phyloP scores from a whole-genome alignment of 2,329 filamentous ascomycete species.

The Xylaria sp. region DNA sequence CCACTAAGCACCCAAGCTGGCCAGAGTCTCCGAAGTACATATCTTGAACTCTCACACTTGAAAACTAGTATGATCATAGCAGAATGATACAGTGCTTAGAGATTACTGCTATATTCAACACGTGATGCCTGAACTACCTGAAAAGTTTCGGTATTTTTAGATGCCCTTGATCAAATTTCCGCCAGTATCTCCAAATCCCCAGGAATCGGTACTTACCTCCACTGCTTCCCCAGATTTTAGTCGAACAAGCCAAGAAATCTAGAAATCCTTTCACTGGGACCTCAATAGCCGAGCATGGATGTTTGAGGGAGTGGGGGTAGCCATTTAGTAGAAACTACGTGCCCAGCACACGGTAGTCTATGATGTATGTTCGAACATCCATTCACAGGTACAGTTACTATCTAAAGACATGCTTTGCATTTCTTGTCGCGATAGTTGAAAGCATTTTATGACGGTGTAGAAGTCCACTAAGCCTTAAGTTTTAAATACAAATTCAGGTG shows the following conservation, averaged over 20 bases:
- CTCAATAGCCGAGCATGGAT: not conserved
- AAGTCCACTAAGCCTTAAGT: not conserved
- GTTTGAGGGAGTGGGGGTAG: conserved; percentile 12
- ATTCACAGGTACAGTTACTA: no score
- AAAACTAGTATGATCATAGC: not conserved
- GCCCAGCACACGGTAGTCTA: no score
- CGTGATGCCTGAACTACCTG: not conserved
- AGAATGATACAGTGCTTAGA: not conserved
- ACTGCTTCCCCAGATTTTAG: conserved; percentile 29
- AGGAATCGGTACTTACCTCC: conserved; percentile 1
- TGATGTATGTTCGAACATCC: no score
- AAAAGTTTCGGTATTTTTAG: not conserved
- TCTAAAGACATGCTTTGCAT: not conserved
- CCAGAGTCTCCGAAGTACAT: not conserved
- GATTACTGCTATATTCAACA: not conserved
- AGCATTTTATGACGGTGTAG: not conserved
- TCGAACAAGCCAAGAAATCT: conserved; percentile 7
- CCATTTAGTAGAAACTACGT: not conserved
- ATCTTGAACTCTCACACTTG: not conserved
- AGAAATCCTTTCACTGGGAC: not conserved
- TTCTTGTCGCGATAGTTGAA: not conserved
- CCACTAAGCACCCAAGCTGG: not conserved
- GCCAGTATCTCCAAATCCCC: not conserved
- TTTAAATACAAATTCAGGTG: not conserved
- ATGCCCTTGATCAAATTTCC: not conserved